Conservation (phyloP, 768 basidiomycete species). For the Lentinula aciculospora region DNA sequence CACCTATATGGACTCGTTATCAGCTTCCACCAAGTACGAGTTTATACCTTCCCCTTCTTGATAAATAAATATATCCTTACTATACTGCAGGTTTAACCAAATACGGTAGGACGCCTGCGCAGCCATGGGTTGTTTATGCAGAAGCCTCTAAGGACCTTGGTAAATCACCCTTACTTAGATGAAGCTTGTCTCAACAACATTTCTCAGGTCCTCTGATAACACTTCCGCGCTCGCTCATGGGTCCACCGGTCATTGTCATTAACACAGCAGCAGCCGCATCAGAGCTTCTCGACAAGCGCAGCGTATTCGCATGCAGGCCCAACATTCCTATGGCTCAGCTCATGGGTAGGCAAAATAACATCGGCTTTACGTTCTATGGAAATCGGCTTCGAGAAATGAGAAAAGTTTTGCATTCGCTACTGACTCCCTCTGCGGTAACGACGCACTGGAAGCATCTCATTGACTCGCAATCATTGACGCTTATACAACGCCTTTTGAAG, state of each 20-base stretch:
- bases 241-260: not conserved
- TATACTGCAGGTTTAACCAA: too few species aligned
- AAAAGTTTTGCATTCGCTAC: conserved; percentile 6
- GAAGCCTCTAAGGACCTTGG: not conserved
- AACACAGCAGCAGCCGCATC: not conserved
- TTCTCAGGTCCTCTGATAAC: not conserved
- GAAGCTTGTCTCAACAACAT: not conserved
- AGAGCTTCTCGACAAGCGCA: not conserved
- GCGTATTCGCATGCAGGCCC: conserved; percentile 11
- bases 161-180: not conserved
- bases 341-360: conserved; percentile 13
- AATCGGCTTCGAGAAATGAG: conserved; percentile 10
- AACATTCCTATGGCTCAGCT: conserved; percentile 14
- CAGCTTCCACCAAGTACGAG: not conserved
- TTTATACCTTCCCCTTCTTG: too few species aligned
- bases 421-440: conserved; percentile 1
- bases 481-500: not conserved
- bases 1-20: not conserved
- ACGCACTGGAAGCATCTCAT: not conserved
- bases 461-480: not conserved
- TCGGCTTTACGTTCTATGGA: conserved; percentile 13
- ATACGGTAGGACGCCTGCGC: not conserved
- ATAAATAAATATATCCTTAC: too few species aligned
- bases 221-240: not conserved
- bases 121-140: not conserved